Base-by-base conservation (phyloP, 1,139 yeast genomes). In the Geotrichum fermentans region DNA sequence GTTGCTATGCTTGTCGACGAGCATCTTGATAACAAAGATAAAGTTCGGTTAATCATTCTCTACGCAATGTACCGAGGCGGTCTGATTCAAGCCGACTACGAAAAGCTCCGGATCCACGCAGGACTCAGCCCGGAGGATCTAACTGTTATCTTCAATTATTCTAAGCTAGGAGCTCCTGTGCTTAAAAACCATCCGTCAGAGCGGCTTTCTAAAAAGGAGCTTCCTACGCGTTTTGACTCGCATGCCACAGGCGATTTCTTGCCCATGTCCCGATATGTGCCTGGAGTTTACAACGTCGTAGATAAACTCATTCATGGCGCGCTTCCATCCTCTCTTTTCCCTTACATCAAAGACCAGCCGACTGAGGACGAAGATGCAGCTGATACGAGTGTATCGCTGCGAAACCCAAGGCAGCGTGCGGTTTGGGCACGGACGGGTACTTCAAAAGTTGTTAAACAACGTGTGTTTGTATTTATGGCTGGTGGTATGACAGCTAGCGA, bases 401-500 rank as follows among this genome's bases (percentile, higher is more conserved):
- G 92, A 56, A 86, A 83, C 60, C 80, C 87, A 4, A 73, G 88
- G 42, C 87, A 83, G 56, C 81, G 83, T 56, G 92, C 95, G 0
- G 79, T 83, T 0, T 87, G 96, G 95, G 89, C 94, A 1, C 45
- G 47, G 13, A 76, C 73, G 52, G 71, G 77, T 13, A 72, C 80
- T 2, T 64, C 70, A 40, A 68, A 61, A 40, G 71, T 74, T n/a
- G 77, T 79, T 40, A 77, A 79, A 56, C 95, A 86, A 60, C 70
- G 92, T 43, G 74, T 90, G 7, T 79, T 90, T 58, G 80, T 89
- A 53, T 92, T 81, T 62, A 78, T 89, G 35, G 85, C 94, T 1
- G 99, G 99, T 20, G 98, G 98, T 10, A 69, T 86, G 36, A 88
- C 97, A 0, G 80, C 83, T 56, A 78, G 90, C 2, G 99, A 94